Evolutionary conservation across 2,329 filamentous ascomycete species (phyloP), one percentile per base, ranked within the genome.

Genomic region (Phialemonium atrogriseum): DNA sequence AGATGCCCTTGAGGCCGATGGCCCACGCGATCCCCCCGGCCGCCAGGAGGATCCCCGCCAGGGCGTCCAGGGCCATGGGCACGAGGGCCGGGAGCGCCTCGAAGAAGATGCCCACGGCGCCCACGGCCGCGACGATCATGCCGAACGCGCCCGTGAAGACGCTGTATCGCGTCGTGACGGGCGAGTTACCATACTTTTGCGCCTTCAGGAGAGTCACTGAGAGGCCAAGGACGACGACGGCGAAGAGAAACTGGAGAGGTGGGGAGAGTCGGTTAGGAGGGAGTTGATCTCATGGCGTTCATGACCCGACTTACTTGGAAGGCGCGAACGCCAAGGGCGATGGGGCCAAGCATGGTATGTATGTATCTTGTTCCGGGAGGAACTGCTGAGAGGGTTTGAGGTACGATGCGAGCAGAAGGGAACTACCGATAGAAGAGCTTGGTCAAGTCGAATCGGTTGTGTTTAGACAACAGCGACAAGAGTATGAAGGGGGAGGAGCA

Each of bases 61-160:
- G 35, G 2, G 37, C 46, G 29, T 55, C 52, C 7, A 38, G 39
- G 7, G 27, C 45, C 32, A 51, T 39, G 13, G 48, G 32, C n/a
- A 43, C 42, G 0, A 52, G 17, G 3, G 30, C 26, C 2, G 52
- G 50, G 7, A 56, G 45, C 30, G 44, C 47, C 16, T 54, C 45
- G 36, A 54, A 16, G 32, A 51, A 48, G 8, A 54, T 20, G 10
- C 43, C 36, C 5, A 42, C 39, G 18, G 52, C 32, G 5, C 47
- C 52, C 15, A 56, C 28, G 17, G 36, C 35, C 2, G 50, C 46
- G 27, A 47, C 45, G 11, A 56, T 37, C 27, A 56, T 39, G 14
- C 54, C 52, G 20, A 55, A 54, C 2, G 48, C 53, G 15, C 53
- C 53, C 2, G 43, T 41, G 34, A 55, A 55, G 38, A 45, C 47